Evolutionary conservation across 495 filamentous ascomycete genomes (phyloP), one percentile per base, ranked within the genome.

Genomic region (Penicillium egyptiacum): DNA sequence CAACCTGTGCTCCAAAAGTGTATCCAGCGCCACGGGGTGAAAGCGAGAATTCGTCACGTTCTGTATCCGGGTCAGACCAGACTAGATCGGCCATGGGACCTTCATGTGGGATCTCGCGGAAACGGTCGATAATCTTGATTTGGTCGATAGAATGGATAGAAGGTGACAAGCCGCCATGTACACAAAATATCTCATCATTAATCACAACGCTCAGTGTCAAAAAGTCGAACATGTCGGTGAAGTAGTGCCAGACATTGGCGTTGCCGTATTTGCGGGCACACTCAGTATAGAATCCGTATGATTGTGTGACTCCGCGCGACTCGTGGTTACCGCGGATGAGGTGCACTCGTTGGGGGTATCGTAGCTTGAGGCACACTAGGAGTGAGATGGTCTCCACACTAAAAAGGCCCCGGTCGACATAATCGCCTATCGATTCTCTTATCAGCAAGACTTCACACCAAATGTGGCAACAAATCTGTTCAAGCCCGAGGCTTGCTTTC

Each of bases 171-270:
- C 94, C 92, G 61, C 94, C 94, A 71, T 98, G 94, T 6, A 98
- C 94, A 70, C 94, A 98, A 72, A 98, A 98, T 61, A 98, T 98
- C 70, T 97, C 89, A 71, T 98, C 87, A 74, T 97, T 94, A 68
- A 98, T 98, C 57, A 98, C 94, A 37, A 98, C 95, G 60, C 89
- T 94, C 44, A 98, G 76, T 3, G 93, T 96, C 51, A 98, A 82
- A 68, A 93, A 98, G 75, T 98, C 94, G 74, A 98, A 98, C 93
- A 98, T 97, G 75, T 98, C 94, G 50, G 94, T 98, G 65, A 98
- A 98, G 72, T 97, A 93, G 69, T 98, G 95, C 94, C 94, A 98
- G 10, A 98, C 95, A 60, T 94, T 96, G 31, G 94, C 91, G 72
- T 94, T 96, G 56, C 92, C 93, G 72, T 98, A 98, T 71, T 98